phyloP scores from a whole-genome alignment of 2,329 filamentous ascomycete species.

The Pseudogymnoascus sp. region DNA sequence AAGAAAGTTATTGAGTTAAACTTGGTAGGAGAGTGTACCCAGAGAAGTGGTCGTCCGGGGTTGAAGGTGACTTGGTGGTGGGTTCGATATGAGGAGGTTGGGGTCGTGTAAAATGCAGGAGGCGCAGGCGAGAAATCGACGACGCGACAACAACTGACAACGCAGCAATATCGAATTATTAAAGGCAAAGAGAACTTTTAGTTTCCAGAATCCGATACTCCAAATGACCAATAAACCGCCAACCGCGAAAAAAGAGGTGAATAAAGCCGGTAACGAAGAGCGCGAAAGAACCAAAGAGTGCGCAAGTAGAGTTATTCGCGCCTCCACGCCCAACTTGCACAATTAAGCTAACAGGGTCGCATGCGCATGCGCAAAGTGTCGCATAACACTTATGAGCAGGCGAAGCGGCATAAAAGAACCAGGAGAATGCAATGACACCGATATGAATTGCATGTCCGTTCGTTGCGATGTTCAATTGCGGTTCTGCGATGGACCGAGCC shows the following conservation, averaged over 20 bases:
- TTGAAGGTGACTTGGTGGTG: slow-evolving; percentile 1
- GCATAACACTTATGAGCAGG: slow-evolving; percentile 1
- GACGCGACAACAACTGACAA: slow-evolving; percentile 1
- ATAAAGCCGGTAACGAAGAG: background rate
- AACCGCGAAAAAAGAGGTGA: background rate
- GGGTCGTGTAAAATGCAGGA: slow-evolving; percentile 10
- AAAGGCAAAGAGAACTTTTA: background rate
- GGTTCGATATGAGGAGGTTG: slow-evolving; percentile 8
- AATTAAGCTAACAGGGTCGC: slow-evolving; percentile 2
- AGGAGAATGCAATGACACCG: background rate
- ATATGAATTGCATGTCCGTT: background rate
- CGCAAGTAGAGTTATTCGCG: background rate
- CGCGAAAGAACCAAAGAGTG: background rate
- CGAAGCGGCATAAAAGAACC: background rate
- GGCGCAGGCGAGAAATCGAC: slow-evolving; percentile 10
- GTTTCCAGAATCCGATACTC: slow-evolving; percentile 2
- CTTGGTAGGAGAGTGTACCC: slow-evolving; percentile 5
- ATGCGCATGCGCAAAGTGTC: slow-evolving; percentile 3
- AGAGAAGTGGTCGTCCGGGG: slow-evolving; percentile 9
- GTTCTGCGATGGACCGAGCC: slow-evolving; percentile 3
- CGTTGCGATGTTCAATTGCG: background rate
- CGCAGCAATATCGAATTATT: slow-evolving; percentile 5
- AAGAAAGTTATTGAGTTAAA: slow-evolving; percentile 1
- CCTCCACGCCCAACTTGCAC: background rate
- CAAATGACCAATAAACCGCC: slow-evolving; percentile 8